Evolutionary conservation across 768 basidiomycete species (phyloP).

Genomic region (Gelatoporia subvermispora): DNA sequence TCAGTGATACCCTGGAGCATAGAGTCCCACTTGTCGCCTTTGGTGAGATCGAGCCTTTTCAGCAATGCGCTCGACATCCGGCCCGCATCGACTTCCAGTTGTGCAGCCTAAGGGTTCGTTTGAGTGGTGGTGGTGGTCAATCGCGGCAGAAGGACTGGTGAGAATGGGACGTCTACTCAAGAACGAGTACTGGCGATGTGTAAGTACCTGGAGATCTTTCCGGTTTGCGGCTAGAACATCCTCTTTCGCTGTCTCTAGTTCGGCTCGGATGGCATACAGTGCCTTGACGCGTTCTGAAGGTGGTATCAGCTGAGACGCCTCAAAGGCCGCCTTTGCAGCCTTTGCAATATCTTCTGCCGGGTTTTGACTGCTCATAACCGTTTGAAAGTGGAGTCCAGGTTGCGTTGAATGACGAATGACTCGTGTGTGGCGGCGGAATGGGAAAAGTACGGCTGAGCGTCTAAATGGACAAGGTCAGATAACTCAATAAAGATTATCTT

Average conservation of each 20-base stretch:
- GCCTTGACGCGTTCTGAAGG: conserved; percentile 66
- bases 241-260: conserved; percentile 59
- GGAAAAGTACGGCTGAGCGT: no score
- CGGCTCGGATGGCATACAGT: conserved; percentile 60
- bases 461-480: no score
- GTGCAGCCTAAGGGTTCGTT: conserved; percentile 54
- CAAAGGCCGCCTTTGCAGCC: conserved; percentile 79
- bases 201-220: conserved; percentile 70
- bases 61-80: conserved; percentile 79
- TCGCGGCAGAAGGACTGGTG: conserved; percentile 1
- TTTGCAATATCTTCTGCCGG: conserved; percentile 61
- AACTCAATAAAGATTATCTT: no score
- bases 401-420: no score
- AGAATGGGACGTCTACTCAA: background rate
- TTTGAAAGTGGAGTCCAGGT: no score
- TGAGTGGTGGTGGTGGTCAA: no score
- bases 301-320: conserved; percentile 77
- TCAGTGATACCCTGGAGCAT: conserved; percentile 90
- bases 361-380: no score
- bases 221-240: conserved; percentile 78
- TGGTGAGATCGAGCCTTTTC: conserved; percentile 78
- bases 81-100: conserved; percentile 73
- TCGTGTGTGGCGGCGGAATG: no score
- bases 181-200: background rate
- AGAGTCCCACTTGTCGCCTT: conserved; percentile 86